Evolutionary conservation across 306 rosid genomes (phyloP), one percentile per base, ranked within the genome.

Genomic region (Vigna unguiculata): DNA sequence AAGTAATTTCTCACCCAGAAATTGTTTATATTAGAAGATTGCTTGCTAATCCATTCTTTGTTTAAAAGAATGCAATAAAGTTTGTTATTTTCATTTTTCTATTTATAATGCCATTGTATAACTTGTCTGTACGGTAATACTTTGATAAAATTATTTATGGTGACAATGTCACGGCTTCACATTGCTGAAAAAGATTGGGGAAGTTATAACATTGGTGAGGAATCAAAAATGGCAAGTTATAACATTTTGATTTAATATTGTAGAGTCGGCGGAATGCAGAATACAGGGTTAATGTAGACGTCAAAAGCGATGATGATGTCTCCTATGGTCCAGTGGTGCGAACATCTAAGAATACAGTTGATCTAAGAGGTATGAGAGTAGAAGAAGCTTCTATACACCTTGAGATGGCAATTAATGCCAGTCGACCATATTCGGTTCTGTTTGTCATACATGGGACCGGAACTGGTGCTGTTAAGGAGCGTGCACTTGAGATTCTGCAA

Each of bases 391-490:
- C 98, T 60, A 57, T 82, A 71, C 84, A 85, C 53, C 93, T 94
- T 45, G 97, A 90, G 77, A 86, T 87, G 93, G 91, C 90, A 66
- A 89, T 91, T 7, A 75, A 85, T 36, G 53, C 77, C 24, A 83
- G 91, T 75, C 83, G 85, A 14, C 82, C 91, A n/a, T 87, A 85
- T 67, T 91, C 98, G 1, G 90, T 94, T 88, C 83, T 94, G 72
- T 94, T 94, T 82, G 85, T 94, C 17, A 46, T 93, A 38, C 98
- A 90, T 71, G 98, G 98, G 54, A 90, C 86, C 91, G 98, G 97
- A 74, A 90, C 93, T 7, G 97, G 98, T 24, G 97, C 92, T 67
- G 52, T 94, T 66, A 91, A 91, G 86, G 90, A 85, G 46, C 81
- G 87, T 21, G 91, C 87, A 6, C 83, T 90, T 38, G 89, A 90